Evolutionary conservation across 495 filamentous ascomycete genomes (phyloP).

Genomic region (Penicillium subrubescens): DNA sequence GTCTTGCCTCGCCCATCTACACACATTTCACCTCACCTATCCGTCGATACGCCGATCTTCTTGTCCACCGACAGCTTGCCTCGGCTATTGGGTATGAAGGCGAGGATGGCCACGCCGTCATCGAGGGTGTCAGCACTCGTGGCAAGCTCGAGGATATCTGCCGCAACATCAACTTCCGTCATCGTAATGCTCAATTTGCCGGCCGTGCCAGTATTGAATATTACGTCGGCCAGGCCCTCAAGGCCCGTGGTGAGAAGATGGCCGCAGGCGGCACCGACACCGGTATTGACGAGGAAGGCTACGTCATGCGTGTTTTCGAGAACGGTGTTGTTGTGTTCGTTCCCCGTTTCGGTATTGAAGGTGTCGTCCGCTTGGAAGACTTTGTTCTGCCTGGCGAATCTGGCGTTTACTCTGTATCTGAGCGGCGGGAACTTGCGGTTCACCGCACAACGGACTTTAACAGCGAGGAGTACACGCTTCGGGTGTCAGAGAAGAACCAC

Average conservation of each 20-base stretch:
- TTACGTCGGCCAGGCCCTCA: conserved; percentile 94
- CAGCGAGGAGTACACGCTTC: conserved; percentile 77
- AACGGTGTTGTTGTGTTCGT: conserved; percentile 97
- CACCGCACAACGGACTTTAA: conserved; percentile 72
- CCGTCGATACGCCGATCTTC: conserved; percentile 91
- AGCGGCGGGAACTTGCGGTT: conserved; percentile 42
- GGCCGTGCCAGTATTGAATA: conserved; percentile 92
- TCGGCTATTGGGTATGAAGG: conserved; percentile 91
- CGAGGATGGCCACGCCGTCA: conserved; percentile 56
- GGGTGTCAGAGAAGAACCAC: conserved; percentile 47
- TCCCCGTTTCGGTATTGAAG: conserved; percentile 92
- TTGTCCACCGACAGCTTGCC: conserved; percentile 91
- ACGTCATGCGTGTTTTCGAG: conserved; percentile 94
- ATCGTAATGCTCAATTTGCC: conserved; percentile 94
- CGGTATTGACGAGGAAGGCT: conserved; percentile 79
- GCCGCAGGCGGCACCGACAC: conserved; percentile 38
- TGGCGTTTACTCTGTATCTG: conserved; percentile 34
- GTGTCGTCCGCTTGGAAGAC: conserved; percentile 82
- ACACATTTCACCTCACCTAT: conserved; percentile 98
- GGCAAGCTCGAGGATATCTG: conserved; percentile 88
- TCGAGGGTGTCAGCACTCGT: conserved; percentile 70
- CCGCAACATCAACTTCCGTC: conserved; percentile 96
- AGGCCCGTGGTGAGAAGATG: conserved; percentile 67
- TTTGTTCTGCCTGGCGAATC: conserved; percentile 70
- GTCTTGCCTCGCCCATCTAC: conserved; percentile 93